Conservation (phyloP, 257 asterid genomes). For the Lycium barbarum region DNA sequence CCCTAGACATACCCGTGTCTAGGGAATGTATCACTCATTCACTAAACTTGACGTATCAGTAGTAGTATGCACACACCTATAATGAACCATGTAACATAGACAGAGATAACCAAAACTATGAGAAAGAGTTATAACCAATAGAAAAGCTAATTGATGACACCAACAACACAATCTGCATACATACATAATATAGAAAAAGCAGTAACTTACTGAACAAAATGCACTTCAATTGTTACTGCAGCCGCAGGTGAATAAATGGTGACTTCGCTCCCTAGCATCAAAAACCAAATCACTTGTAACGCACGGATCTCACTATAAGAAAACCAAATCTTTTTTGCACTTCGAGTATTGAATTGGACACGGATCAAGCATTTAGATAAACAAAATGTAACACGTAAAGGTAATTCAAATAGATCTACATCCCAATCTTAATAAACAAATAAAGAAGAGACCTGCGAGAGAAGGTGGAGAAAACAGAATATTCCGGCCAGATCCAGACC, state of each 20-base stretch:
- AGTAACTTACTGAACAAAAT: slow-evolving; percentile 24
- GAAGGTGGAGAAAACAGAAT: background rate
- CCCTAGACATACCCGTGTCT: background rate
- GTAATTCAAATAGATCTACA: slow-evolving; percentile 13
- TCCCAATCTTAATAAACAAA: background rate
- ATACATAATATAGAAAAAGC: background rate
- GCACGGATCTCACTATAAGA: background rate
- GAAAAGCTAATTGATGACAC: slow-evolving; percentile 7
- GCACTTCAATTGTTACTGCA: background rate
- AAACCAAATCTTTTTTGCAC: slow-evolving; percentile 7
- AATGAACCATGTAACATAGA: background rate
- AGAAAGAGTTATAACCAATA: background rate
- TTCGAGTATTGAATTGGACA: background rate
- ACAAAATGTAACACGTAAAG: background rate
- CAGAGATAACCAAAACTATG: slow-evolving; percentile 14
- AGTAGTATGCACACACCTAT: background rate
- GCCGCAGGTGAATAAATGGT: background rate
- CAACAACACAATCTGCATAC: background rate
- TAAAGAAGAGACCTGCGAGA: background rate
- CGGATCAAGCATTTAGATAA: background rate
- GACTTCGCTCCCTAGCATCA: background rate
- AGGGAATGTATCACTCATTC: too few species aligned
- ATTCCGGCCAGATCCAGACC: slow-evolving; percentile 25
- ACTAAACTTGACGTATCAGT: slow-evolving; percentile 6
- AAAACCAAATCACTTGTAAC: background rate